Evolutionary conservation across 2,329 filamentous ascomycete genomes (phyloP), one percentile per base, ranked within the genome.

Genomic region (Sphaerulina populicola): DNA sequence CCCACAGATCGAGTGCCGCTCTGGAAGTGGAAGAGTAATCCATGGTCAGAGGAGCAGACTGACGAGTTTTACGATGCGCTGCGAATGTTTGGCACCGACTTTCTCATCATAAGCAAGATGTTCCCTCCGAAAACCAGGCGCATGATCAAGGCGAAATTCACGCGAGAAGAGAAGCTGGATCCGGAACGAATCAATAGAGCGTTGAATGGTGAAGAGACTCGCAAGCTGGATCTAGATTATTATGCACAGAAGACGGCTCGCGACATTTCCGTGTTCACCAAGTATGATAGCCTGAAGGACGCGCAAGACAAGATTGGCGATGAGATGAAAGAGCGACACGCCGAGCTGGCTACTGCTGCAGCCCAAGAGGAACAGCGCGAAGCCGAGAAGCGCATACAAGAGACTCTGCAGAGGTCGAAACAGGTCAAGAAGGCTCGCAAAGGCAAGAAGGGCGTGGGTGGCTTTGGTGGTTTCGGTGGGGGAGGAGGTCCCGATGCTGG

Each of bases 71-170:
- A 89, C 72, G 77, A 82, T 27, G 83, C 81, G 1, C 74, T 94
- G 1, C 72, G 75, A 51, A 85, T 84, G 76, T 90, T 88, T 63
- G 88, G 88, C 50, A 91, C 86, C 1, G 86, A 91, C 65, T 94
- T 93, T 64, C 78, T 83, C 65, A 86, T 87, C 69, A 89, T 94
- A 60, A 77, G 79, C 53, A 79, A 80, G 60, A 81, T 89, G 77
- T 90, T 94, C 62, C 79, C 81, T 1, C 77, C 79, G 56, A 82
- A 84, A 62, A 85, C 79, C 53, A 77, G 88, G 14, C 78, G 83
- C 30, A 81, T 86, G 66, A 77, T 93, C 69, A 91, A 91, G 71
- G 77, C 84, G 57, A 93, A 93, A 66, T 93, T 88, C 70, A 86
- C 83, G 61, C 82, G 83, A 54, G 88, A 93, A 69, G 87, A 93